Conservation (phyloP, 768 basidiomycete genomes). For the Agrocybe chaxingu region DNA sequence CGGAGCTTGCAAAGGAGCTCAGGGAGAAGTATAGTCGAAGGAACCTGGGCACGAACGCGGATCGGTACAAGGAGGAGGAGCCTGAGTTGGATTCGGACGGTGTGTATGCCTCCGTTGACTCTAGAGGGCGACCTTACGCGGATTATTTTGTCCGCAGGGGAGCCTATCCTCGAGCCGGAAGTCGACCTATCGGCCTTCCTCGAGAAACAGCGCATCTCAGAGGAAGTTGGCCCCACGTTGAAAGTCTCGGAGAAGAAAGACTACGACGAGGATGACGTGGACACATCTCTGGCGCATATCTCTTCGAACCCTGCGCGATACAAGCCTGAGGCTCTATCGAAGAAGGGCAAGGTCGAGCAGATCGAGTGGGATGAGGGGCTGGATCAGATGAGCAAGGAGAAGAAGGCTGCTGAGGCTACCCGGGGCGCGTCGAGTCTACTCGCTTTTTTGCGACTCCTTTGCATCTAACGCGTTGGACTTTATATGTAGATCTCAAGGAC, state of each 20-base stretch:
- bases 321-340: constrained; percentile 22
- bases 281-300: constrained; percentile 54
- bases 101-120: constrained; percentile 21
- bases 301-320: constrained; percentile 24
- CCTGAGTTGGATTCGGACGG: constrained; percentile 72
- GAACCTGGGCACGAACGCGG: constrained; percentile 64
- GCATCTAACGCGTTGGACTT: background rate
- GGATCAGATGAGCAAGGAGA: constrained; percentile 66
- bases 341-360: constrained; percentile 61
- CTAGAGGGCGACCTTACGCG: background rate
- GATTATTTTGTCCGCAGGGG: constrained; percentile 36
- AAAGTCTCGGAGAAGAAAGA: constrained; percentile 20
- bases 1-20: constrained; percentile 48
- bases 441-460: background rate
- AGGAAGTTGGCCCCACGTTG: constrained; percentile 24
- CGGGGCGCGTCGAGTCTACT: constrained; percentile 46
- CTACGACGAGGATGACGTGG: constrained; percentile 58
- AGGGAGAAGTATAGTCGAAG: constrained; percentile 53
- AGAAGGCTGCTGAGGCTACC: constrained; percentile 69
- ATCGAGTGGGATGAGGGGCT: constrained; percentile 70
- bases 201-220: constrained; percentile 55
- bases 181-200: constrained; percentile 69
- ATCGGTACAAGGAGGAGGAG: constrained; percentile 71
- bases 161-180: constrained; percentile 66
- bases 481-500: constrained; percentile 48